Conservation (phyloP, 257 asterid species). For the Gentiana dahurica region DNA sequence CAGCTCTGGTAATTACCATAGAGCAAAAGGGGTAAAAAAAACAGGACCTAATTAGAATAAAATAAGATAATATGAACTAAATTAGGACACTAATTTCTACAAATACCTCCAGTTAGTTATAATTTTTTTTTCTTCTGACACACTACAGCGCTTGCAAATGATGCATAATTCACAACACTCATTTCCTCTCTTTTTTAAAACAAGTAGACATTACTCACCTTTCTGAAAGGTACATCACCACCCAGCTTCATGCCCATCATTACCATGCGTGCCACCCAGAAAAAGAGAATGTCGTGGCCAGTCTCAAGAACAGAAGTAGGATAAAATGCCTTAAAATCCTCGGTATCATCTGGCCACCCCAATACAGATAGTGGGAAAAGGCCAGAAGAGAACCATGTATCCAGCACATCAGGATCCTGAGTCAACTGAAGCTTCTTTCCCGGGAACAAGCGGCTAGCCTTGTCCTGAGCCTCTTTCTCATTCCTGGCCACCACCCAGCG, state of each 20-base stretch:
- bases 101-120: too few species aligned
- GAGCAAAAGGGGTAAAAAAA: too few species aligned
- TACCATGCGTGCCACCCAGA: constrained; percentile 99
- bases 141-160: too few species aligned
- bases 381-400: constrained; percentile 98
- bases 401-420: constrained; percentile 93
- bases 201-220: constrained; percentile 32
- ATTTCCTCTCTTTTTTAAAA: too few species aligned
- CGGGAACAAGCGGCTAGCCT: constrained; percentile 45
- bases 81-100: too few species aligned
- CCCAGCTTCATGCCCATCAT: constrained; percentile 97
- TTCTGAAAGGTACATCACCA: constrained; percentile 81
- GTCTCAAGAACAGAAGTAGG: constrained; percentile 94
- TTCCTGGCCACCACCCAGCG: constrained; percentile 88
- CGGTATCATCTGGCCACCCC: constrained; percentile 92
- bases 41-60: too few species aligned
- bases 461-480: constrained; percentile 54
- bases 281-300: constrained; percentile 90
- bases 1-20: too few species aligned
- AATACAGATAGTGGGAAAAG: constrained; percentile 77
- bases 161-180: too few species aligned
- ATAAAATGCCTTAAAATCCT: constrained; percentile 66
- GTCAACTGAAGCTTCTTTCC: constrained; percentile 56
- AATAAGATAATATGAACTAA: too few species aligned
- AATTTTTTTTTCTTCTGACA: too few species aligned